phyloP scores from a whole-genome alignment of 169 alveolate genomes.

The Toxoplasma gondii region DNA sequence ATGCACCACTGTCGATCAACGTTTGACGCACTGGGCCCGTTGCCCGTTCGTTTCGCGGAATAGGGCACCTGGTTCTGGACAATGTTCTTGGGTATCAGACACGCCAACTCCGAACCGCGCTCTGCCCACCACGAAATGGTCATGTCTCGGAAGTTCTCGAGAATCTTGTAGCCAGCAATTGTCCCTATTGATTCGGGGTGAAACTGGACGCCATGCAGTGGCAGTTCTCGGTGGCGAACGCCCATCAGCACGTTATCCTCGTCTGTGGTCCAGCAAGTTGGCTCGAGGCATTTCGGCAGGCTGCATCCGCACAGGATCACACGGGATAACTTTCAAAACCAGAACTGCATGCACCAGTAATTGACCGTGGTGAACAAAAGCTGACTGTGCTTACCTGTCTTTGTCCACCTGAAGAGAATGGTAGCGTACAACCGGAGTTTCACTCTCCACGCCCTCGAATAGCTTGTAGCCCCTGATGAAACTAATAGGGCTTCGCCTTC shows the following conservation, averaged over 20 bases:
- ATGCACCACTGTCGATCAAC: neutral
- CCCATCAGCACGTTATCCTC: slow-evolving; percentile 74
- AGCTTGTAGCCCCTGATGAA: slow-evolving; percentile 37
- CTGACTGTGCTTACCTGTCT: slow-evolving; percentile 34
- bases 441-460: slow-evolving; percentile 13
- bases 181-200: slow-evolving; percentile 78
- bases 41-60: neutral
- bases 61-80: neutral
- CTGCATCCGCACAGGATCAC: slow-evolving; percentile 26
- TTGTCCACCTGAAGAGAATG: slow-evolving; percentile 53
- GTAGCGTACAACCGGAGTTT: slow-evolving; percentile 52
- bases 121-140: slow-evolving; percentile 53
- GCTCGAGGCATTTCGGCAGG: slow-evolving; percentile 44
- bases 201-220: slow-evolving; percentile 76
- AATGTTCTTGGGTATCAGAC: neutral
- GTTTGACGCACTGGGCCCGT: neutral
- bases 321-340: neutral
- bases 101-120: neutral
- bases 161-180: slow-evolving; percentile 56
- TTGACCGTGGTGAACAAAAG: neutral
- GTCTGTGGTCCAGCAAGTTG: slow-evolving; percentile 51
- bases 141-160: slow-evolving; percentile 45
- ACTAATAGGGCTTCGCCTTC: slow-evolving; percentile 47
- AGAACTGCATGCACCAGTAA: neutral
- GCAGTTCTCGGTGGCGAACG: slow-evolving; percentile 66